Percentiles rank a stretch among this genome's conserved stretches.
Conservation (phyloP, 441 rosid species). For the Adansonia madagascariensis region DNA sequence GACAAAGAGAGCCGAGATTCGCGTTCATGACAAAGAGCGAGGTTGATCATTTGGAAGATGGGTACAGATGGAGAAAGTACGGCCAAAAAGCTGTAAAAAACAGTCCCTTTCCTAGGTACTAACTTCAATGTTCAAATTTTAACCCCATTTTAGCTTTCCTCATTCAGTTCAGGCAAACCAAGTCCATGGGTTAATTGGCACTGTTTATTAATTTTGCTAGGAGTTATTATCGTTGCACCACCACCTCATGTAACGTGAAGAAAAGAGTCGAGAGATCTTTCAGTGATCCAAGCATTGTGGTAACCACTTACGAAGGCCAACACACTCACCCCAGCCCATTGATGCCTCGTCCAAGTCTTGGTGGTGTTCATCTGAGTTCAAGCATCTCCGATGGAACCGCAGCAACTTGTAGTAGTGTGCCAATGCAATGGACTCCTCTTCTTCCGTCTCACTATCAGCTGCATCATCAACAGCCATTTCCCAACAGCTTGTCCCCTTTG, state of each 20-base stretch:
- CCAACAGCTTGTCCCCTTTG: conserved; percentile 32
- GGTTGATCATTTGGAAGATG: conserved; percentile 68
- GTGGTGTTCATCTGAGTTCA: conserved; percentile 30
- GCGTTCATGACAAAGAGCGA: conserved; percentile 78
- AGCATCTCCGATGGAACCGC: conserved; percentile 23
- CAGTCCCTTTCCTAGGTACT: conserved; percentile 68
- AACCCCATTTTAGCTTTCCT: conserved; percentile 6
- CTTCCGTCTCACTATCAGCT: conserved; percentile 31
- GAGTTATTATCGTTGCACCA: conserved; percentile 80
- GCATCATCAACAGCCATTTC: conserved; percentile 29
- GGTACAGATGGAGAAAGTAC: conserved; percentile 75
- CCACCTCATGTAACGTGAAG: conserved; percentile 67
- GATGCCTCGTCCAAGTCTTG: conserved; percentile 43
- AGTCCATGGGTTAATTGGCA: conserved; percentile 16
- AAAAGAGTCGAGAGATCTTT: conserved; percentile 70
- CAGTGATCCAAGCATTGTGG: conserved; percentile 54
- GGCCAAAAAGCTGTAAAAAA: conserved; percentile 75
- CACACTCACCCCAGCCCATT: conserved; percentile 62
- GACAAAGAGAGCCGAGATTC: conserved; percentile 63
- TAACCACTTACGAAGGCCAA: conserved; percentile 71
- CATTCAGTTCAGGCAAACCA: background rate
- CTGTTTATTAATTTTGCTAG: conserved; percentile 30
- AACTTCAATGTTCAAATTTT: conserved; percentile 5
- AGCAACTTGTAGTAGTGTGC: conserved; percentile 30
- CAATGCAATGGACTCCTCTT: conserved; percentile 30